Conservation (phyloP, 805 yeast genomes). For the Saturnispora zaruensis region DNA sequence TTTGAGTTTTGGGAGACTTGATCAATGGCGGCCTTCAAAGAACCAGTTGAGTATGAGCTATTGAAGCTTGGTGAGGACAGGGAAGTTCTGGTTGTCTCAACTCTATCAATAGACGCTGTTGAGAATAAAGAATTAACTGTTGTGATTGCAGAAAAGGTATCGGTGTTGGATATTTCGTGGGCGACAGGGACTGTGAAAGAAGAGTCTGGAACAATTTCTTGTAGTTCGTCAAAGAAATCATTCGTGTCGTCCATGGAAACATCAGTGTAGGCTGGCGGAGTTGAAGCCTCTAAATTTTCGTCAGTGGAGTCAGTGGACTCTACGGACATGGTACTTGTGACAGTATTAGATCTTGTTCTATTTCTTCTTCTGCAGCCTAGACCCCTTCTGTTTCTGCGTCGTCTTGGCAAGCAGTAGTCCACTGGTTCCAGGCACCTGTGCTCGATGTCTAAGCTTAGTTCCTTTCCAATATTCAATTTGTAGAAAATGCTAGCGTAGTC, state of each 20-base stretch:
- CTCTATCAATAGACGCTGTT: not conserved
- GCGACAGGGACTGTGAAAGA: constrained; percentile 4
- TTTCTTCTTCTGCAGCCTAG: constrained; percentile 2
- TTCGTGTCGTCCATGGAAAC: constrained; percentile 8
- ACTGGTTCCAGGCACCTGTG: constrained; percentile 19
- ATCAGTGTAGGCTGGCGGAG: constrained; percentile 9
- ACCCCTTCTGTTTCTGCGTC: constrained; percentile 12
- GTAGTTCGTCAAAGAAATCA: not conserved
- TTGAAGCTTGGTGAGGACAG: not conserved
- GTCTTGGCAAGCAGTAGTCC: constrained; percentile 27
- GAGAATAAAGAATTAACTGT: not conserved
- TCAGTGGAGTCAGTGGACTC: not conserved
- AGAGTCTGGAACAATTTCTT: constrained; percentile 7
- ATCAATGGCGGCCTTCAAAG: constrained; percentile 1
- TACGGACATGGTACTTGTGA: constrained; percentile 5
- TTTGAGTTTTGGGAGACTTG: constrained; percentile 4
- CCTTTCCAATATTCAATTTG: constrained; percentile 26
- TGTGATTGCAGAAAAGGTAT: not conserved
- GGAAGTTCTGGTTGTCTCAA: not conserved
- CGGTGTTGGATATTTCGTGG: not conserved
- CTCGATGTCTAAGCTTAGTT: constrained; percentile 28
- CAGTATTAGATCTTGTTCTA: constrained; percentile 6
- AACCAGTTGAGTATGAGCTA: not conserved
- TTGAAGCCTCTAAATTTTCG: not conserved
- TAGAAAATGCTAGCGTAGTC: constrained; percentile 24